Evolutionary conservation across 345 rosid genomes (phyloP), one percentile per base, ranked within the genome.

Genomic region (Arabis hirsuta): DNA sequence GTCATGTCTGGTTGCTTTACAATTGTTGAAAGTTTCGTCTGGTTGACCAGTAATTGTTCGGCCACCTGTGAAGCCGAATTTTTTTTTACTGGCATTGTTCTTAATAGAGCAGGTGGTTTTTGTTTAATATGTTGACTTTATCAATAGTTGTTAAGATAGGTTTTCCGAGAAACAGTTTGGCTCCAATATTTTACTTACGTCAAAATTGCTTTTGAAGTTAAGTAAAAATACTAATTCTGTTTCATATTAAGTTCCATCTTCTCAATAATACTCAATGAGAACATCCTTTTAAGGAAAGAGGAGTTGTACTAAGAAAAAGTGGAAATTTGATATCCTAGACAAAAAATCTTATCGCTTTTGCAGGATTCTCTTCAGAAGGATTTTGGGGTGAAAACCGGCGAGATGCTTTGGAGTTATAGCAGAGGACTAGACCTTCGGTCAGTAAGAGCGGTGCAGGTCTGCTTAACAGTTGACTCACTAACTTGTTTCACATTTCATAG

Each of bases 351-450:
- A 44, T 76, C n/a, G n/a, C 16, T 61, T 80, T 53, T 73, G 47
- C 74, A 92, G 98, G 91, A 85, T 16, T 67, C 84, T 66, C 92
- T 94, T 70, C 95, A 84, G 72, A 94, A 82, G 79, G 95, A 88
- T 69, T 94, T 86, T 70, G 98, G 98, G 76, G 51, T 45, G 52
- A 94, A 89, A 86, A 94, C 96, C 48, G 97, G 98, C 57, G 98
- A 94, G 78, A 94, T 94, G 97, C 81, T 94, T 48, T 94, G 97
- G 97, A 91, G 86, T 69, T 87, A 88, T 78, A 81, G 97, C 65
- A 85, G 97, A 84, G 98, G 98, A 72, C 55, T 89, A 42, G 97
- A 90, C 79, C 84, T 80, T 78, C 89, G 92, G 60, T 73, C 80
- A 63, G 97, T 94, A 62, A 92, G 87, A 48, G 59, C 80, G 45